These are phyloP conservation scores for Russula griseocarnosa DNA, from an alignment of 768 basidiomycete genomes.

Conservation along the genomic window DNA sequence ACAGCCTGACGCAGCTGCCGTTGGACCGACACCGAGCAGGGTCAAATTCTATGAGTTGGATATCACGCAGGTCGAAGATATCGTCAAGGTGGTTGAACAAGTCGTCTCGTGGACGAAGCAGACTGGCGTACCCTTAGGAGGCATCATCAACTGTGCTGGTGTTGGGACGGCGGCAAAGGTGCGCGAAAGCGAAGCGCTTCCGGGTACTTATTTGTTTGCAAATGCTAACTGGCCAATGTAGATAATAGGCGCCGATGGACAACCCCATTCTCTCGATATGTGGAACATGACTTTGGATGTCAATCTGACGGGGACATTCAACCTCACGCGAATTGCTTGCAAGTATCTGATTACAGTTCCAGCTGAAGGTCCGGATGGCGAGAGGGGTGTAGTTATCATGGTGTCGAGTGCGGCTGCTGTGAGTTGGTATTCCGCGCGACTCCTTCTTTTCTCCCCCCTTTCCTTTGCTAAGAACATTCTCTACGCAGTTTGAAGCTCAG, in stretches of 20 bases:
- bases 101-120: constrained; percentile 31
- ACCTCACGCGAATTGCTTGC: constrained; percentile 52
- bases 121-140: constrained; percentile 48
- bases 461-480: not conserved
- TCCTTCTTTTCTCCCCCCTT: not conserved
- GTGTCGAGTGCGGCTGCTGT: constrained; percentile 52
- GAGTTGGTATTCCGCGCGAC: not conserved
- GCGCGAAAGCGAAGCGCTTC: constrained; percentile 12
- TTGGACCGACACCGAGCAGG: not conserved
- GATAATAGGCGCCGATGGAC: constrained; percentile 46
- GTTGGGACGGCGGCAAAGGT: constrained; percentile 40
- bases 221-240: constrained; percentile 28
- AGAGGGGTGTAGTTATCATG: constrained; percentile 56
- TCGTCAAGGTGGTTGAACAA: constrained; percentile 30
- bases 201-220: no score
- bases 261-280: constrained; percentile 46
- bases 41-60: constrained; percentile 30
- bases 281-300: constrained; percentile 53
- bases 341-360: constrained; percentile 47
- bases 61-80: constrained; percentile 32
- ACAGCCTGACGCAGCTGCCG: constrained; percentile 31
- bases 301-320: constrained; percentile 57
- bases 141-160: constrained; percentile 58
- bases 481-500: constrained; percentile 49
- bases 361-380: constrained; percentile 46